A percentile compares a stretch with the other conserved stretches of the same genome.
phyloP scores from a whole-genome alignment of 352 stramenopile genomes.

The Pseudoperonospora humuli region DNA sequence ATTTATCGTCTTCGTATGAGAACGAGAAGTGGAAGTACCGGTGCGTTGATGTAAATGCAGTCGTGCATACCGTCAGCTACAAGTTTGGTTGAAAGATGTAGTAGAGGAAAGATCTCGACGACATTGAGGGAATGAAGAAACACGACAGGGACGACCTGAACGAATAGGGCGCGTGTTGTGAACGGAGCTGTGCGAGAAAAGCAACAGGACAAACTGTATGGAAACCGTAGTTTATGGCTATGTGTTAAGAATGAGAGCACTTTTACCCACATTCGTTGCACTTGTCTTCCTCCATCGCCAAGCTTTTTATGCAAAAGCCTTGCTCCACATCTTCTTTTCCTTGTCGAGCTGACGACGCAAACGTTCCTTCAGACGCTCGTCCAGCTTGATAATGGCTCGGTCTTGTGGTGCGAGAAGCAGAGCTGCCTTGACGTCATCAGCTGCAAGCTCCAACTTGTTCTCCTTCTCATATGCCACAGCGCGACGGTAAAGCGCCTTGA shows the following conservation, averaged over 20 bases:
- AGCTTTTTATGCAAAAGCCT: slow-evolving; percentile 60
- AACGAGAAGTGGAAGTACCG: slow-evolving; percentile 5
- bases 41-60: background rate
- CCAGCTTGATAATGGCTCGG: slow-evolving; percentile 65
- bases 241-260: slow-evolving; percentile 14
- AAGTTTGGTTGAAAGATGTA: background rate
- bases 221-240: slow-evolving; percentile 9
- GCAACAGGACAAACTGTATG: too few species aligned
- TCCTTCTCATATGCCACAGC: slow-evolving; percentile 83
- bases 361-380: slow-evolving; percentile 61
- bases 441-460: slow-evolving; percentile 75
- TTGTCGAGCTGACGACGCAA: slow-evolving; percentile 76
- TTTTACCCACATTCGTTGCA: slow-evolving; percentile 23
- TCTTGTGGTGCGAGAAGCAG: slow-evolving; percentile 57
- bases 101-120: slow-evolving; percentile 1
- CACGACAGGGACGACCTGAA: slow-evolving; percentile 24
- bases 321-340: slow-evolving; percentile 89
- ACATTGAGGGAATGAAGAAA: slow-evolving; percentile 4
- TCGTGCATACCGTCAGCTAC: slow-evolving; percentile 3
- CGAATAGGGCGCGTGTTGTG: slow-evolving; percentile 20
- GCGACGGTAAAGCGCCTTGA: slow-evolving; percentile 85
- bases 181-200: slow-evolving; percentile 7
- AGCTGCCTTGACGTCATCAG: slow-evolving; percentile 50
- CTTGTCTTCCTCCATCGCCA: slow-evolving; percentile 6
- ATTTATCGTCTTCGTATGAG: background rate